phyloP scores from a whole-genome alignment of 805 yeast species.

The Crinitomyces ghanaensis region DNA sequence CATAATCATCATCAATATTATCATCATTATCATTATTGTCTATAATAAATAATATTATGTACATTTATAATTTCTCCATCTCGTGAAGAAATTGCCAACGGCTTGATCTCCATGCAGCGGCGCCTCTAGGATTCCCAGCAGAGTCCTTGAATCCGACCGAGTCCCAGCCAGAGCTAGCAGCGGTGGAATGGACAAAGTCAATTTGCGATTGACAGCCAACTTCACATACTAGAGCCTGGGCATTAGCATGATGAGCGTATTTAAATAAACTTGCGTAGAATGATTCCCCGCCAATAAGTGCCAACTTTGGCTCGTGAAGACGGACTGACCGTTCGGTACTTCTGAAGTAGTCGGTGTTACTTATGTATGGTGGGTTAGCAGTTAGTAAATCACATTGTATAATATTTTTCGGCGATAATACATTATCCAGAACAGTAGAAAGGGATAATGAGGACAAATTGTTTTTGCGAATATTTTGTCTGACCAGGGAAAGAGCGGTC shows the following conservation, averaged over 20 bases:
- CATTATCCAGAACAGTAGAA: constrained; percentile 7
- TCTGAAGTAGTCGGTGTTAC: constrained; percentile 32
- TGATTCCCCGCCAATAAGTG: constrained; percentile 68
- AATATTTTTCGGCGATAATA: constrained; percentile 7
- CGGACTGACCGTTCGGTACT: constrained; percentile 55
- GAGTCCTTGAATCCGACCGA: constrained; percentile 41
- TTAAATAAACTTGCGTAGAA: constrained; percentile 50
- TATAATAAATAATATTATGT: not conserved
- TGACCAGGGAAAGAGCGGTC: constrained; percentile 41
- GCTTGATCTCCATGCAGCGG: constrained; percentile 12
- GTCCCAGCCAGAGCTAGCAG: constrained; percentile 33
- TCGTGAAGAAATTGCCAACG: constrained; percentile 8
- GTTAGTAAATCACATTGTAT: constrained; percentile 40
- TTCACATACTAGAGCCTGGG: constrained; percentile 63
- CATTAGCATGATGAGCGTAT: constrained; percentile 31
- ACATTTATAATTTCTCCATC: not conserved
- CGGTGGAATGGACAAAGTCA: constrained; percentile 19
- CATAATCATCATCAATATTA: not conserved
- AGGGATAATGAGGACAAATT: constrained; percentile 8
- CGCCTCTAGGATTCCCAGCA: constrained; percentile 21
- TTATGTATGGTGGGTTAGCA: constrained; percentile 90
- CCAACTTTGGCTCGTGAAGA: constrained; percentile 61
- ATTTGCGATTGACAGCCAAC: constrained; percentile 57
- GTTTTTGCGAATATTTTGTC: constrained; percentile 28
- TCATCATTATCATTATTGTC: not conserved